phyloP scores from a whole-genome alignment of 140 eudicot species.

The Anethum foeniculum region DNA sequence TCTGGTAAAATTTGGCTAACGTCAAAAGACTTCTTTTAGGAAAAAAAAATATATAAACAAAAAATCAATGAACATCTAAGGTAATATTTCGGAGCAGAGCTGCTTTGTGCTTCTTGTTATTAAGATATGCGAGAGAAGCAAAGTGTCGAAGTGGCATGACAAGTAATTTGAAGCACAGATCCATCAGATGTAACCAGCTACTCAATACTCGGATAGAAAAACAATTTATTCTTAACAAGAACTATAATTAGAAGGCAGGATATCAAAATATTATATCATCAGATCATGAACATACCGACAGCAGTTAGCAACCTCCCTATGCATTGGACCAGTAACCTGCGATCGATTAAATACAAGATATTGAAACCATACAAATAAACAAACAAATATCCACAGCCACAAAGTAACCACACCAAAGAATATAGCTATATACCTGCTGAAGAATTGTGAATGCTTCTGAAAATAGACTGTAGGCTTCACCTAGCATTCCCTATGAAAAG shows the following conservation, averaged over 20 bases:
- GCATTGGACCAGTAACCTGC: constrained; percentile 99
- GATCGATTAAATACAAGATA: constrained; percentile 6
- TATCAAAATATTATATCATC: background rate
- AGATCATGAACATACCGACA: constrained; percentile 61
- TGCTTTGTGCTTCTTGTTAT: background rate
- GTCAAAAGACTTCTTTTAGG: background rate
- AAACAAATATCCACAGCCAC: background rate
- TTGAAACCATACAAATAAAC: background rate
- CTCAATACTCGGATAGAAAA: background rate
- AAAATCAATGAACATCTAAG: background rate
- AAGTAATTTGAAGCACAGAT: background rate
- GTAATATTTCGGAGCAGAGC: background rate
- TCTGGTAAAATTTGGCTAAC: background rate
- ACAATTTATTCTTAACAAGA: background rate
- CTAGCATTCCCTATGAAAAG: constrained; percentile 82
- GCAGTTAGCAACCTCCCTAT: constrained; percentile 96
- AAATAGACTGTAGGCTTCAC: constrained; percentile 80
- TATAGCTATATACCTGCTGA: constrained; percentile 62
- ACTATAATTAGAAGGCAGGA: background rate
- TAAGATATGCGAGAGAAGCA: background rate
- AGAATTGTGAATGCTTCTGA: constrained; percentile 89
- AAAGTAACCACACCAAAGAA: background rate
- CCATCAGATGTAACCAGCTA: background rate
- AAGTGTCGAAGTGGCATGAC: background rate
- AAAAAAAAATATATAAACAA: background rate